A percentile compares a stretch with the other conserved stretches of the same genome.
Evolutionary conservation across 2,329 filamentous ascomycete species (phyloP).

Genomic region (Exophiala mesophila): DNA sequence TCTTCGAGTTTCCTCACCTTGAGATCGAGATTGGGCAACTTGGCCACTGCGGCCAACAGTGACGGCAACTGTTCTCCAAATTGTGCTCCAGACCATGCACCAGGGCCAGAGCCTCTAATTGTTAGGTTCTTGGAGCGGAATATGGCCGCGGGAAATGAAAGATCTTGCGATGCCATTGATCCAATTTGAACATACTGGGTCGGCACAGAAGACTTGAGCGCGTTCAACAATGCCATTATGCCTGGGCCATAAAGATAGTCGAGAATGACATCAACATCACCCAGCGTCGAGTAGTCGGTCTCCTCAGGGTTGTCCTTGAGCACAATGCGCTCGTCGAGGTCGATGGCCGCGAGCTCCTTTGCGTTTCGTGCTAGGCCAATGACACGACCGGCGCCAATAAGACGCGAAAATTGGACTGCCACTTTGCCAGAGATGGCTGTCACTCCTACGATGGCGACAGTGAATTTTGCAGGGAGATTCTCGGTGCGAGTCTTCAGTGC

Average conservation of each 20-base stretch:
- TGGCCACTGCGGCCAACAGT: slow-evolving; percentile 18
- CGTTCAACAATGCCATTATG: slow-evolving; percentile 38
- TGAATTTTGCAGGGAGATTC: slow-evolving; percentile 40
- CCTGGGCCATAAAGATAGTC: slow-evolving; percentile 55
- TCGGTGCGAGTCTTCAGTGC: slow-evolving; percentile 43
- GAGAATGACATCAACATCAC: slow-evolving; percentile 50
- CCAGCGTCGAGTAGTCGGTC: slow-evolving; percentile 40
- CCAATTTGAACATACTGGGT: slow-evolving; percentile 54
- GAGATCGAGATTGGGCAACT: slow-evolving; percentile 19
- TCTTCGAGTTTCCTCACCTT: slow-evolving; percentile 22
- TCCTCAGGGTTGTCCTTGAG: slow-evolving; percentile 35
- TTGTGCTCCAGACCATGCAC: slow-evolving; percentile 38
- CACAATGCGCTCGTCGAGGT: slow-evolving; percentile 45
- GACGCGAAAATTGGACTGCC: slow-evolving; percentile 46
- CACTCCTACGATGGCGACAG: slow-evolving; percentile 49
- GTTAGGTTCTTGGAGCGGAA: slow-evolving; percentile 49
- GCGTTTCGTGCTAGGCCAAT: slow-evolving; percentile 50
- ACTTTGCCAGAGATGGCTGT: slow-evolving; percentile 50
- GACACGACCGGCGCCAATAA: slow-evolving; percentile 47
- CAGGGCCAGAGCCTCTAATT: slow-evolving; percentile 44
- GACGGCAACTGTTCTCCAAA: slow-evolving; percentile 28
- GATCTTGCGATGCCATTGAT: slow-evolving; percentile 37
- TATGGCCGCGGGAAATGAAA: slow-evolving; percentile 39
- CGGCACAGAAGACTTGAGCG: slow-evolving; percentile 38
- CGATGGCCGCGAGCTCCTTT: slow-evolving; percentile 38